Evolutionary conservation across 257 asterid species (phyloP).

Genomic region (Solanum arcanum): DNA sequence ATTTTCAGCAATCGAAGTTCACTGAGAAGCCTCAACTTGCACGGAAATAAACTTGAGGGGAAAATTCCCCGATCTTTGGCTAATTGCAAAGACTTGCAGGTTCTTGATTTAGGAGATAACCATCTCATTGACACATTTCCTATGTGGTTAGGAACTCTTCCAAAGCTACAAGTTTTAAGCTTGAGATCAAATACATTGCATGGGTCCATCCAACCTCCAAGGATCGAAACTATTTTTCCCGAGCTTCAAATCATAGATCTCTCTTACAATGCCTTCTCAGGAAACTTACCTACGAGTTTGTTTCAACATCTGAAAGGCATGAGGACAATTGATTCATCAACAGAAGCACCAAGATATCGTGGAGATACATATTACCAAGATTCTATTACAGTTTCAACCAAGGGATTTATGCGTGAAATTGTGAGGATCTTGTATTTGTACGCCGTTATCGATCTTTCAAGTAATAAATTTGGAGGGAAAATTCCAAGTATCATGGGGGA

Average conservation of each 20-base stretch:
- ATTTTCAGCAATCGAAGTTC: background rate
- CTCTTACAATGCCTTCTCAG: constrained; percentile 7
- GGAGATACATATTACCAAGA: constrained; percentile 6
- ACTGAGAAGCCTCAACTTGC: constrained; percentile 5
- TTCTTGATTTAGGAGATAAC: constrained; percentile 17
- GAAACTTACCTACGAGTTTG: background rate
- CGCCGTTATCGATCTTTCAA: background rate
- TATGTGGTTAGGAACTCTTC: background rate
- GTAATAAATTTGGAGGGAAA: background rate
- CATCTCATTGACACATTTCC: constrained; percentile 12
- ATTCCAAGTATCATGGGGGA: background rate
- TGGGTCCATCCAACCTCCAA: background rate
- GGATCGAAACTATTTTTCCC: background rate
- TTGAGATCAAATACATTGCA: constrained; percentile 9
- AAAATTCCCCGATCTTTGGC: background rate
- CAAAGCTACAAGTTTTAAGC: constrained; percentile 7
- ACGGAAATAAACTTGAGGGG: constrained; percentile 8
- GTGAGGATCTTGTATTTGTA: background rate
- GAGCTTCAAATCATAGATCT: constrained; percentile 8
- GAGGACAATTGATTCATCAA: background rate
- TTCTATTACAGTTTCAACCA: background rate
- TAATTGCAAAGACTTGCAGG: constrained; percentile 6
- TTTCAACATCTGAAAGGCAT: constrained; percentile 2
- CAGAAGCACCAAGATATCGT: background rate
- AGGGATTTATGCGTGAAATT: background rate